These are phyloP conservation scores for Amphibolis antarctica DNA, from an alignment of 106 monocot genomes.

Conservation along the genomic window DNA sequence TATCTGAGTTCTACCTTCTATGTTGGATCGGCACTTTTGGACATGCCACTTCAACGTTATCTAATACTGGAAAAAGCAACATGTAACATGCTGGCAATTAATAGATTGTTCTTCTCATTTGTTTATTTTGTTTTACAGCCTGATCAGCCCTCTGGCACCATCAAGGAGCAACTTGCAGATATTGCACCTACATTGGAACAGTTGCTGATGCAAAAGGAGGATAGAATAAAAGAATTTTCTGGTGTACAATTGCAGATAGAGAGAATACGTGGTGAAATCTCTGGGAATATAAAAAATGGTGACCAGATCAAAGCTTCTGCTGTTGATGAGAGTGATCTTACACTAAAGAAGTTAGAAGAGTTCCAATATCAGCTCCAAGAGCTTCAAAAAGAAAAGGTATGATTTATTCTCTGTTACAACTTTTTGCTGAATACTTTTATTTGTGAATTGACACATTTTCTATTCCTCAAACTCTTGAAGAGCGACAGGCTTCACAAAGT, in stretches of 20 bases:
- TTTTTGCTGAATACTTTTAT: not conserved
- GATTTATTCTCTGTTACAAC: not conserved
- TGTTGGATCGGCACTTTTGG: too few species aligned
- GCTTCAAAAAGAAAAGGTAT: constrained; percentile 90
- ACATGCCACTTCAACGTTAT: too few species aligned
- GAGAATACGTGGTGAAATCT: constrained; percentile 52
- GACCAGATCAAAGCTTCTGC: constrained; percentile 28
- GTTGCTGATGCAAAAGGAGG: constrained; percentile 60
- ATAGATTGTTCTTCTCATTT: not conserved
- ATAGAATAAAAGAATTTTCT: constrained; percentile 65
- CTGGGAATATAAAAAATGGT: constrained; percentile 32
- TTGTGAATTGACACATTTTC: not conserved
- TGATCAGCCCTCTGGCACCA: constrained; percentile 77
- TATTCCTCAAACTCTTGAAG: constrained; percentile 25
- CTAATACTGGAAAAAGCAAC: too few species aligned
- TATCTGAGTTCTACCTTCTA: not conserved
- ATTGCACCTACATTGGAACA: constrained; percentile 65
- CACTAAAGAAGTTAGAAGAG: constrained; percentile 62
- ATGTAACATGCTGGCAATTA: too few species aligned
- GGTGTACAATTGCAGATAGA: constrained; percentile 67
- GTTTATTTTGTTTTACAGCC: constrained; percentile 28
- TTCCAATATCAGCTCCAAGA: constrained; percentile 71
- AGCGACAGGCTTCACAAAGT: constrained; percentile 78
- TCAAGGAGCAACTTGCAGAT: constrained; percentile 84
- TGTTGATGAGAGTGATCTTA: constrained; percentile 78